Conservation (phyloP, 352 stramenopile genomes). For the Globisporangium cystogenes region DNA sequence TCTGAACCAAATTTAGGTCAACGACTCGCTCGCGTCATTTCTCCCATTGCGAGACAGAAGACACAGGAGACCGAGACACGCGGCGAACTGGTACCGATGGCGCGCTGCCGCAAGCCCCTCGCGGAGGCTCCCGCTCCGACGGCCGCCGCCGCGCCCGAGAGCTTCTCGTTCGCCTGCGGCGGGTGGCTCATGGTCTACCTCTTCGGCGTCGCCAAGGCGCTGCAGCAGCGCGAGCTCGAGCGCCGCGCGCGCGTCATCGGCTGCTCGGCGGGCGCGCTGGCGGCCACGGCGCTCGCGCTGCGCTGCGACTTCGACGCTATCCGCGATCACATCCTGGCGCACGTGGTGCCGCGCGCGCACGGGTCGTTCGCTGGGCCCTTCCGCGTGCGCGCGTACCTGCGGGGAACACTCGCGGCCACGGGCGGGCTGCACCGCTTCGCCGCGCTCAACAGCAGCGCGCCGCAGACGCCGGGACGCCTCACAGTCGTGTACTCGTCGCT, state of each 20-base stretch:
- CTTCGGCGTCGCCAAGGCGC: slow-evolving; percentile 81
- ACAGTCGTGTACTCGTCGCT: slow-evolving; percentile 75
- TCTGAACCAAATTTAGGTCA: too few relatives aligned
- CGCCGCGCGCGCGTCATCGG: slow-evolving; percentile 59
- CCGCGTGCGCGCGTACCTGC: slow-evolving; percentile 59
- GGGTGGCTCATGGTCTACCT: slow-evolving; percentile 89
- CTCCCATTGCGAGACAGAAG: too few relatives aligned
- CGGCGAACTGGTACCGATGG: not conserved
- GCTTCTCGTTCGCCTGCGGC: slow-evolving; percentile 84
- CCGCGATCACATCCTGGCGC: slow-evolving; percentile 47
- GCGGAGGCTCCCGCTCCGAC: too few relatives aligned
- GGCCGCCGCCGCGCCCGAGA: slow-evolving; percentile 11
- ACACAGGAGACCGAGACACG: too few relatives aligned
- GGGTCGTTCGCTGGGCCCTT: slow-evolving; percentile 49
- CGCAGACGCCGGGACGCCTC: slow-evolving; percentile 21
- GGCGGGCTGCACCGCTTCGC: slow-evolving; percentile 41
- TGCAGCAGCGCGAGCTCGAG: slow-evolving; percentile 71
- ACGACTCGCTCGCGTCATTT: too few relatives aligned
- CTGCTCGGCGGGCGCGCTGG: slow-evolving; percentile 69
- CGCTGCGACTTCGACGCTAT: slow-evolving; percentile 73
- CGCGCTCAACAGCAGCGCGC: slow-evolving; percentile 28
- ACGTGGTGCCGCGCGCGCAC: slow-evolving; percentile 52
- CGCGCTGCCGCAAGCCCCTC: too few relatives aligned
- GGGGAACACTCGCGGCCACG: slow-evolving; percentile 28
- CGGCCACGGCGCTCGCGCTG: slow-evolving; percentile 64